Evolutionary conservation across 805 yeast genomes (phyloP).

Genomic region (Lachancea lanzarotensis): DNA sequence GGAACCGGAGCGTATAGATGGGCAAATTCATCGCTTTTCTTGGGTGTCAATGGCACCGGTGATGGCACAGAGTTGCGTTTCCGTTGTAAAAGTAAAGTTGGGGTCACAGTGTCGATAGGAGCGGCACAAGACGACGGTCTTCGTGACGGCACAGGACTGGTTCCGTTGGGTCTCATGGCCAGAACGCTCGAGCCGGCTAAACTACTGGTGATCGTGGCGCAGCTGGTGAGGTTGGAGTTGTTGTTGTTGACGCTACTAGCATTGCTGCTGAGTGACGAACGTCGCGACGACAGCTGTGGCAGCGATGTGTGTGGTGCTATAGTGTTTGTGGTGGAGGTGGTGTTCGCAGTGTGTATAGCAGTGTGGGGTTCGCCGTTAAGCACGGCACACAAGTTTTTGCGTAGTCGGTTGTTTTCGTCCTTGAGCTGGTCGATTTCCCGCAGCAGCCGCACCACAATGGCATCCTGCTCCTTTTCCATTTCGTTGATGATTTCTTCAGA

Average conservation of each 20-base stretch:
- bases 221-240: background rate
- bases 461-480: slow-evolving; percentile 63
- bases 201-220: background rate
- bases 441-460: slow-evolving; percentile 48
- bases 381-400: slow-evolving; percentile 16
- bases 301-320: background rate
- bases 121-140: slow-evolving; percentile 8
- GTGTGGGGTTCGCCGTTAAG: slow-evolving; percentile 8
- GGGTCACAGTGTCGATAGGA: slow-evolving; percentile 11
- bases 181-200: background rate
- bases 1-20: slow-evolving; percentile 4
- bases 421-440: slow-evolving; percentile 44
- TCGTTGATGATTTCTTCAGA: slow-evolving; percentile 47
- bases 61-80: slow-evolving; percentile 11
- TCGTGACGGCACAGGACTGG: slow-evolving; percentile 4
- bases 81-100: slow-evolving; percentile 9
- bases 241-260: slow-evolving; percentile 3
- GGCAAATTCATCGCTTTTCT: slow-evolving; percentile 5
- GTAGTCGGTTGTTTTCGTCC: slow-evolving; percentile 41
- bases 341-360: background rate
- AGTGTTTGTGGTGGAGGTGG: too few species aligned
- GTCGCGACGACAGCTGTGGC: slow-evolving; percentile 4
- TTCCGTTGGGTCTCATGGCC: slow-evolving; percentile 1
- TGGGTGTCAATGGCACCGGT: background rate
- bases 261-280: slow-evolving; percentile 7